Conservation (phyloP, 2,329 filamentous ascomycete genomes). For the Immersiporthe knoxdaviesiana region DNA sequence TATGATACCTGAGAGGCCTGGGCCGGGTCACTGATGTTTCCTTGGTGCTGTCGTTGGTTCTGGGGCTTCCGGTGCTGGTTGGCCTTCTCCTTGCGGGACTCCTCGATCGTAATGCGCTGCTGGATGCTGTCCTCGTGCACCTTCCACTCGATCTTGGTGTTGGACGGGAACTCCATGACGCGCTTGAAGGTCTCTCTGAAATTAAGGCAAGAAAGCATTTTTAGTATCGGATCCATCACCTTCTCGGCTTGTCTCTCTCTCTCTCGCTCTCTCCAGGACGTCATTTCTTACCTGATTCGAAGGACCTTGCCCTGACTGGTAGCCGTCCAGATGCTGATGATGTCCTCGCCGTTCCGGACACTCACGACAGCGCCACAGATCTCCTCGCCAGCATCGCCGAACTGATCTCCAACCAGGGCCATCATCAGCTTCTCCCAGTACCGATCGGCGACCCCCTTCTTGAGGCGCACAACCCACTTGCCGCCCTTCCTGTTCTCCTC, state of each 20-base stretch:
- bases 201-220: no score
- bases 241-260: no score
- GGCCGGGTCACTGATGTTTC: constrained; percentile 21
- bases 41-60: constrained; percentile 34
- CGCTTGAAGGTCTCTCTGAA: constrained; percentile 90
- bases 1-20: constrained; percentile 24
- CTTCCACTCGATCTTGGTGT: constrained; percentile 93
- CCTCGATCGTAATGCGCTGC: constrained; percentile 86
- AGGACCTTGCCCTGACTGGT: constrained; percentile 92
- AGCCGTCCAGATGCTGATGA: constrained; percentile 96
- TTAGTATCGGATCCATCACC: neutral
- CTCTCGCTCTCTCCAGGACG: no score
- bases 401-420: constrained; percentile 91
- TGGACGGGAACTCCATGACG: constrained; percentile 79
- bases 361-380: constrained; percentile 94
- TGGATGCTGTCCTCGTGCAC: constrained; percentile 95
- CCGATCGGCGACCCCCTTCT: constrained; percentile 94
- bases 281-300: constrained; percentile 87
- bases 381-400: constrained; percentile 88
- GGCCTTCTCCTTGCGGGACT: constrained; percentile 85
- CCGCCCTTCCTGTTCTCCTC: constrained; percentile 94
- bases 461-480: constrained; percentile 95
- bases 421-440: constrained; percentile 96
- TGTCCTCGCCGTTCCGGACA: constrained; percentile 93
- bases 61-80: constrained; percentile 49